Evolutionary conservation across 805 yeast species (phyloP), one percentile per base, ranked within the genome.

Genomic region (Kluyveromyces nonfermentans): DNA sequence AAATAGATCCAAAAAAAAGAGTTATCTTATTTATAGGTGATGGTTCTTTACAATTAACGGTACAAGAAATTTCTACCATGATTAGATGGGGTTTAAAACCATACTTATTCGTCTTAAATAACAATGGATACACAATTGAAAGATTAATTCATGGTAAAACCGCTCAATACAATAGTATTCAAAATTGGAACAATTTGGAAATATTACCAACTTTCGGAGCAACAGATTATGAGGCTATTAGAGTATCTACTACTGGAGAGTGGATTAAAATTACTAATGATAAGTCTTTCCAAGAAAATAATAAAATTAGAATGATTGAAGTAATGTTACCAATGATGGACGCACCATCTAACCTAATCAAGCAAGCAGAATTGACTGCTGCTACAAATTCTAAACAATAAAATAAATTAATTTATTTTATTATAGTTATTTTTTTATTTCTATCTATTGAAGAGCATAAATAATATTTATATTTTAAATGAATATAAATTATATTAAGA

Each of bases 121-220:
- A 81, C 66, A 76, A 73, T 50, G 87, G 87, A 63, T 81, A 80
- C 71, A 80, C 87, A 54, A 80, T 80, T 59, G 86, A 80, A 67
- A 77, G 79, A 67, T 72, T 80, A 67, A 79, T 81, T 52, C 86
- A 81, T 67, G 86, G 86, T 61, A 75, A 69, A 53, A 67, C 67
- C 25, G 85, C 85, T 40, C 64, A 70, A 45, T 81, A 81, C 68
- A 81, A 81, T 63, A 76, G 73, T 52, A 75, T 81, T 56, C 86
- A 80, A 66, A 66, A 73, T 44, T 81, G 87, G 87, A 73, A 78
- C 58, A 82, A 81, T 67, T 68, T 70, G 62, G 70, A 69, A 45
- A 53, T 80, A 45, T 67, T 79, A 55, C 75, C 74, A 46, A 64
- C 73, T 25, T 69, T 69, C 59, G 73, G 73, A 62, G 72, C 73